Percentiles rank a stretch among this genome's conserved stretches.
Conservation (phyloP, 2,329 filamentous ascomycete species). For the Zymoseptoria passerinii region DNA sequence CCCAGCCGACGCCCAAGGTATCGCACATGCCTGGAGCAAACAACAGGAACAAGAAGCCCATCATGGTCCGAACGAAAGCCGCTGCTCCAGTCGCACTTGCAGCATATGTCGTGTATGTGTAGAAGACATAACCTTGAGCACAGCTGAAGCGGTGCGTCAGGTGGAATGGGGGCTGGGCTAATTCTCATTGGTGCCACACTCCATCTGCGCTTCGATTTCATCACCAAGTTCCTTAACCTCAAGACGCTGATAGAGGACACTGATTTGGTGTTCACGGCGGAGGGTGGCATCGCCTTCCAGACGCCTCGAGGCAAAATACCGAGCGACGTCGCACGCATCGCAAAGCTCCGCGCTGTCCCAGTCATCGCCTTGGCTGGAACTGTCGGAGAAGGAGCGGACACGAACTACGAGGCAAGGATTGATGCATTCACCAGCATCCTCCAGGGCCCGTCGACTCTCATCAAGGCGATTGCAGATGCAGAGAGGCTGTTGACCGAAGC, state of each 20-base stretch:
- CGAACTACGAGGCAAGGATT: conserved; percentile 31
- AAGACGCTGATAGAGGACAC: conserved; percentile 40
- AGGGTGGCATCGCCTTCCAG: conserved; percentile 46
- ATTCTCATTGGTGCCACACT: conserved; percentile 41
- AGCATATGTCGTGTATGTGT: conserved; percentile 41
- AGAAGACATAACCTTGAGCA: conserved; percentile 36
- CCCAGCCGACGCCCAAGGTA: conserved; percentile 33
- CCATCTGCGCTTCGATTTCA: conserved; percentile 42
- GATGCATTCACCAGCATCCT: conserved; percentile 32
- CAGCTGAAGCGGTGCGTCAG: conserved; percentile 46
- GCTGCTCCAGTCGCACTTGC: conserved; percentile 42
- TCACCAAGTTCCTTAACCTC: conserved; percentile 45
- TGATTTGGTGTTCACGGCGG: conserved; percentile 46
- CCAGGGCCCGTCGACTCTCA: conserved; percentile 28
- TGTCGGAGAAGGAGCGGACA: conserved; percentile 31
- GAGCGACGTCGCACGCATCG: conserved; percentile 43
- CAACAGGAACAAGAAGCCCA: conserved; percentile 44
- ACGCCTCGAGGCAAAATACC: conserved; percentile 47
- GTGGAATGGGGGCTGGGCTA: conserved; percentile 46
- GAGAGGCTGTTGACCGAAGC: conserved; percentile 30
- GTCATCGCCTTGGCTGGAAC: conserved; percentile 41
- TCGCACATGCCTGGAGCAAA: conserved; percentile 40
- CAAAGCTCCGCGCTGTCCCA: conserved; percentile 38
- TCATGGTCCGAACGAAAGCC: conserved; percentile 40
- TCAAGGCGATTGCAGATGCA: conserved; percentile 30